Conservation (phyloP, 2,329 filamentous ascomycete species). For the Samsoniella hepiali region DNA sequence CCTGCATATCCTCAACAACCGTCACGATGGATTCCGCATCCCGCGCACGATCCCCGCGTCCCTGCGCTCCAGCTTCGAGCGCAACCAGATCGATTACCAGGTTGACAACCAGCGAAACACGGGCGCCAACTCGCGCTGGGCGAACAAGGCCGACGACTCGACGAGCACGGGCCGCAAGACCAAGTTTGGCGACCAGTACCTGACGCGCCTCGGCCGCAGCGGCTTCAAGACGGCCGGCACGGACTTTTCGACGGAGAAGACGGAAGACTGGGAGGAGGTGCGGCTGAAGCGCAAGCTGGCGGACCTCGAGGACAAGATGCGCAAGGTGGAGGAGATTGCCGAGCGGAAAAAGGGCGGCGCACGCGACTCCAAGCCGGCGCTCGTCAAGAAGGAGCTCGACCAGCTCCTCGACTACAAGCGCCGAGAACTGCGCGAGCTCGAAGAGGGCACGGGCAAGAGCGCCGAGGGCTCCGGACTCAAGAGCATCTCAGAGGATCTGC, state of each 20-base stretch:
- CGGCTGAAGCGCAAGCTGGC: slow-evolving; percentile 86
- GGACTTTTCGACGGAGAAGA: slow-evolving; percentile 81
- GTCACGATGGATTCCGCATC: slow-evolving; percentile 92
- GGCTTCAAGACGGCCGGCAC: slow-evolving; percentile 81
- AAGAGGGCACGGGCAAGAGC: slow-evolving; percentile 66
- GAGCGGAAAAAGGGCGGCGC: slow-evolving; percentile 60
- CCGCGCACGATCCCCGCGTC: slow-evolving; percentile 87
- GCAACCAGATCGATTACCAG: slow-evolving; percentile 95
- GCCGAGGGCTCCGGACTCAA: slow-evolving; percentile 71
- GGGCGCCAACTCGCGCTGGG: slow-evolving; percentile 70
- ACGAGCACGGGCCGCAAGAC: slow-evolving; percentile 87
- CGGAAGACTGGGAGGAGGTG: slow-evolving; percentile 97
- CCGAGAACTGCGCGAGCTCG: slow-evolving; percentile 69
- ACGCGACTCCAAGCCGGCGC: slow-evolving; percentile 76
- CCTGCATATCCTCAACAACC: slow-evolving; percentile 92
- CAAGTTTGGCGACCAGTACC: slow-evolving; percentile 96
- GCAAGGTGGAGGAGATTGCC: slow-evolving; percentile 72
- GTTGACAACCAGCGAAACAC: slow-evolving; percentile 66
- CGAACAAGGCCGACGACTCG: slow-evolving; percentile 70
- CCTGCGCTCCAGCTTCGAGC: slow-evolving; percentile 88
- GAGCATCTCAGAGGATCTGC: slow-evolving; percentile 78
- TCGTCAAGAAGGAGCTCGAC: slow-evolving; percentile 92
- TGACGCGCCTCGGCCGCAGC: slow-evolving; percentile 82
- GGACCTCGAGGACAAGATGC: slow-evolving; percentile 85
- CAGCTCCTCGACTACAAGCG: slow-evolving; percentile 94